A percentile compares a stretch with the other conserved stretches of the same genome.
Evolutionary conservation across 805 yeast genomes (phyloP).

Genomic region (Pichia nakasei): DNA sequence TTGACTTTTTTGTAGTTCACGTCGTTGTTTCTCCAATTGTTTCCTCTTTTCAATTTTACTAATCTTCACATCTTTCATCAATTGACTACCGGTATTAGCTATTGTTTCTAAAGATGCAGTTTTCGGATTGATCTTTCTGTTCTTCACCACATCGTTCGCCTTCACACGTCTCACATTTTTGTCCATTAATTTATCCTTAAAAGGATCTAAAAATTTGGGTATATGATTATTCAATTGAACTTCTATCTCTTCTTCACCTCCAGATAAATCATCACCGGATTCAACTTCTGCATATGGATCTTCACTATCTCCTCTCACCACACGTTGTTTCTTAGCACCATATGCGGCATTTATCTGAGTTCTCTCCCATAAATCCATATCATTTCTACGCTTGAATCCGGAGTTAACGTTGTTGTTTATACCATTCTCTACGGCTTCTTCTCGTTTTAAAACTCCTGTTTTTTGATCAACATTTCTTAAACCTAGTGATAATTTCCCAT

Average conservation of each 20-base stretch:
- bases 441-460: slow-evolving; percentile 37
- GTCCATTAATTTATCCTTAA: slow-evolving; percentile 3
- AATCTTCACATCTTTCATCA: slow-evolving; percentile 59
- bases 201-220: slow-evolving; percentile 52
- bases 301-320: slow-evolving; percentile 13
- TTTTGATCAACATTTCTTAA: slow-evolving; percentile 68
- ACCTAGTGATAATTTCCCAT: slow-evolving; percentile 48
- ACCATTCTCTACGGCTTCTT: neutral
- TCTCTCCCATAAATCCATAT: slow-evolving; percentile 74
- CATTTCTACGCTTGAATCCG: slow-evolving; percentile 8
- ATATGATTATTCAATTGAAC: slow-evolving; percentile 62
- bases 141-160: neutral
- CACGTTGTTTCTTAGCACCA: slow-evolving; percentile 19
- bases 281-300: slow-evolving; percentile 28
- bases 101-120: slow-evolving; percentile 71
- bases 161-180: neutral
- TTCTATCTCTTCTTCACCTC: slow-evolving; percentile 52
- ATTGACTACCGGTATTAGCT: slow-evolving; percentile 64
- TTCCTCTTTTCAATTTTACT: slow-evolving; percentile 41
- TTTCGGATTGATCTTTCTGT: slow-evolving; percentile 20
- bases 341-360: slow-evolving; percentile 50
- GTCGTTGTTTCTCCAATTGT: slow-evolving; percentile 35
- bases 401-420: neutral
- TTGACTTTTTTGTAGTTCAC: slow-evolving; percentile 26
- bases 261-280: slow-evolving; percentile 15